phyloP scores from a whole-genome alignment of 208 protist genomes.

The Acanthamoeba castellanii region DNA sequence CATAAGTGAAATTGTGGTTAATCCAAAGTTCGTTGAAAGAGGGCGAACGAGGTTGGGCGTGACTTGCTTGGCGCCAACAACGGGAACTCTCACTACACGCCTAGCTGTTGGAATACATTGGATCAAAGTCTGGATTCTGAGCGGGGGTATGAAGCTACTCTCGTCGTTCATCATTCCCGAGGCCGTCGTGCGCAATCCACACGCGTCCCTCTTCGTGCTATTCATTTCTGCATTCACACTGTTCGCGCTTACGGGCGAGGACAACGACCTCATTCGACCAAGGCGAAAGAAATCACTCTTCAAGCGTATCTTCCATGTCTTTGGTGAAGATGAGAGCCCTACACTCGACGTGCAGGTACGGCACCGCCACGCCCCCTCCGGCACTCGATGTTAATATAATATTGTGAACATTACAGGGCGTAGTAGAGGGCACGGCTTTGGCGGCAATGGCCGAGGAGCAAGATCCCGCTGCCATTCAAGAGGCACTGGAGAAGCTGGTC shows the following conservation, averaged over 20 bases:
- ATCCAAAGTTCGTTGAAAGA: not conserved
- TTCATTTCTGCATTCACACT: slow-evolving; percentile 68
- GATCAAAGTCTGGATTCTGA: not conserved
- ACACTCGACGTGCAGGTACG: not conserved
- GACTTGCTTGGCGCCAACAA: not conserved
- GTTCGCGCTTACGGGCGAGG: slow-evolving; percentile 56
- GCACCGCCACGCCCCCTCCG: not conserved
- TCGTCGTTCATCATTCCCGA: not conserved
- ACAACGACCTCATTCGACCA: slow-evolving; percentile 46
- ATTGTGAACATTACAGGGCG: not conserved
- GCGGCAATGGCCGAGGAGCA: slow-evolving; percentile 5
- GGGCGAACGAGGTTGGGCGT: no score
- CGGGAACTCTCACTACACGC: no score
- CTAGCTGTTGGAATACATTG: no score
- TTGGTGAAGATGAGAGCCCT: not conserved
- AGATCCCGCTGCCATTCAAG: slow-evolving; percentile 5
- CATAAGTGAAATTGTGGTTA: not conserved
- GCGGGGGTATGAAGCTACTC: slow-evolving; percentile 1
- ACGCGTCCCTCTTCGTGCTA: slow-evolving; percentile 48
- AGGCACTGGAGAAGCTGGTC: slow-evolving; percentile 12
- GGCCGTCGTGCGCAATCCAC: slow-evolving; percentile 27
- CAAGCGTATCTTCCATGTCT: slow-evolving; percentile 14
- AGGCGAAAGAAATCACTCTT: slow-evolving; percentile 62
- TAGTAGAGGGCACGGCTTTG: not conserved
- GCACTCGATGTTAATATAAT: no score